Evolutionary conservation across 495 filamentous ascomycete genomes (phyloP), one percentile per base, ranked within the genome.

Genomic region (Hypoxylon cercidicola): DNA sequence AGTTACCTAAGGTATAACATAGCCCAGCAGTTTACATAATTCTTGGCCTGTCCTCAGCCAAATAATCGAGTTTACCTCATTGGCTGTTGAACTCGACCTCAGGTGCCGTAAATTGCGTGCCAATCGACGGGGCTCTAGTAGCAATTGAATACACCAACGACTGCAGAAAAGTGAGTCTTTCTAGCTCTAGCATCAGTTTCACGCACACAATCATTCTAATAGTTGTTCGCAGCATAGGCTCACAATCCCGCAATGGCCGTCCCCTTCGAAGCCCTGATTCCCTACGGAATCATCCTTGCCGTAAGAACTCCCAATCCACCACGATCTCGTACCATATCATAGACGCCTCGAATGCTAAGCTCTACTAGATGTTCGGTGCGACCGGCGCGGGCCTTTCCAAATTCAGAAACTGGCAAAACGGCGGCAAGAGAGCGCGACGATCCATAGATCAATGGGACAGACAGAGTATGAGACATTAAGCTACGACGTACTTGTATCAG

Each of bases 221-320:
- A 37, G 10, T 46, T 18, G 21, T 20, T 51, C n/a, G 16, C 20
- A 51, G 23, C 30, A 35, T 23, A 69, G 48, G 37, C 51, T 50
- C 15, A 30, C 19, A 50, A 63, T 60, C 60, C 65, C 84, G 84
- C 71, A 47, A 98, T 98, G 95, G 92, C 90, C 76, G 87, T 99
- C 64, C 95, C 95, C 51, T 98, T 98, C 82, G 95, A 99, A 84
- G 88, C 93, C 60, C 81, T 99, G 70, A 78, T 99, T 75, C 95
- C 95, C 46, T 98, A 96, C 81, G 95, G 85, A 68, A 93, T 97
- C 84, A 91, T 96, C 79, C 75, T 93, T 50, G 82, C 78, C 74
- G 93, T 97, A 82, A 77, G 92, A 82, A 57, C 60, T 53, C 54
- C 62, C 48, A 49, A 62, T 65, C 66, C 41, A 55, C 19, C 65